Conservation (phyloP, 164 flowering plant species). For the Tinospora cordifolia region DNA sequence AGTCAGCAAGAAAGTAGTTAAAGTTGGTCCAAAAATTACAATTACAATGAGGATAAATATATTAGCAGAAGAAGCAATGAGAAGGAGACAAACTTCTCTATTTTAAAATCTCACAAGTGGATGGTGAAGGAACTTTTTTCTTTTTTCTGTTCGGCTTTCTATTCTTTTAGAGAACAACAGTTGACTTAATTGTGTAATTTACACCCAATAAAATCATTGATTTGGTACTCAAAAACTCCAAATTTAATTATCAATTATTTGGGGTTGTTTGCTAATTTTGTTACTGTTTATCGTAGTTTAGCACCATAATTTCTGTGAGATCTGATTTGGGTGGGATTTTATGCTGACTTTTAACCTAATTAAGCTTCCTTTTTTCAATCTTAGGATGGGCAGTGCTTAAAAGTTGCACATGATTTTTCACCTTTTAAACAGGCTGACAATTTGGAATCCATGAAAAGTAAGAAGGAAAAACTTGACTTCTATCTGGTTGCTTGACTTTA, state of each 20-base stretch:
- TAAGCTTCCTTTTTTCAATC: not conserved
- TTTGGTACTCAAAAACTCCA: not conserved
- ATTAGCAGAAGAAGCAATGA: too few relatives aligned
- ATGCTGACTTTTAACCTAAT: not conserved
- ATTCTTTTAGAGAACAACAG: not conserved
- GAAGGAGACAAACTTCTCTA: too few relatives aligned
- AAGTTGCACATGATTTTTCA: not conserved
- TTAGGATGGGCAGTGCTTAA: not conserved
- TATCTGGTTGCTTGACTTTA: not conserved
- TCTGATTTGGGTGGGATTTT: not conserved
- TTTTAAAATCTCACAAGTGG: too few relatives aligned
- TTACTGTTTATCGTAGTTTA: not conserved
- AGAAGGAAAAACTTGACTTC: not conserved
- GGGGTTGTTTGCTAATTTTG: not conserved
- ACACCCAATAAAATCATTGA: not conserved
- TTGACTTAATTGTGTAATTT: not conserved
- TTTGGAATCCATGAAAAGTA: not conserved
- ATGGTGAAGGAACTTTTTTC: not conserved
- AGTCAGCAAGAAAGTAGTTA: too few relatives aligned
- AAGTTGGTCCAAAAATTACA: too few relatives aligned
- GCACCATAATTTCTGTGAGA: not conserved
- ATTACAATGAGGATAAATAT: too few relatives aligned
- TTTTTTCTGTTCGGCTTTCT: not conserved
- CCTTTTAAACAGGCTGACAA: not conserved
- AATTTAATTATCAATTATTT: not conserved